These are phyloP conservation scores for Phialophora chinensis DNA, from an alignment of 2,329 filamentous ascomycete genomes.

Conservation along the genomic window DNA sequence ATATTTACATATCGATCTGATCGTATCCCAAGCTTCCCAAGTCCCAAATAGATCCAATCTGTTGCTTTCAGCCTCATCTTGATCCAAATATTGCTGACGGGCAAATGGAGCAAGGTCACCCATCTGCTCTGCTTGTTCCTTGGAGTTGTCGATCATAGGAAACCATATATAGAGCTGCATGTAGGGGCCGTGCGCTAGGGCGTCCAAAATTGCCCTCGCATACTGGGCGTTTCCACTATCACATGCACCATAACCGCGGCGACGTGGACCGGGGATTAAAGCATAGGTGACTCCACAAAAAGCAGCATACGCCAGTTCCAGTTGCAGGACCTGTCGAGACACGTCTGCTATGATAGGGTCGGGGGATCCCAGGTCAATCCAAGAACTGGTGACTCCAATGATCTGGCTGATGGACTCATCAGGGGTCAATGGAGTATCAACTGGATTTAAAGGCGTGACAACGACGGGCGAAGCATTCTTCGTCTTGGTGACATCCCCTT, in stretches of 20 bases:
- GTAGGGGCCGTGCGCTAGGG: slow-evolving; percentile 74
- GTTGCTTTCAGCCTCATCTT: slow-evolving; percentile 44
- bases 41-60: slow-evolving; percentile 74
- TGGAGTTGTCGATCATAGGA: slow-evolving; percentile 79
- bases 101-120: slow-evolving; percentile 53
- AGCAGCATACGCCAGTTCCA: slow-evolving; percentile 92
- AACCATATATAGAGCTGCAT: slow-evolving; percentile 81
- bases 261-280: slow-evolving; percentile 77
- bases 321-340: slow-evolving; percentile 85
- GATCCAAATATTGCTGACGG: slow-evolving; percentile 48
- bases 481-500: slow-evolving; percentile 49
- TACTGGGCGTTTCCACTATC: slow-evolving; percentile 70
- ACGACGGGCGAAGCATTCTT: slow-evolving; percentile 49
- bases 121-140: slow-evolving; percentile 56
- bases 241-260: slow-evolving; percentile 61
- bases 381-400: slow-evolving; percentile 80
- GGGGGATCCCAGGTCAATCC: slow-evolving; percentile 86
- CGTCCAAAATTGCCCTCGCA: slow-evolving; percentile 81
- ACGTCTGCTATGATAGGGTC: slow-evolving; percentile 84
- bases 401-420: slow-evolving; percentile 81
- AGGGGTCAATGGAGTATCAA: slow-evolving; percentile 70
- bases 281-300: slow-evolving; percentile 90
- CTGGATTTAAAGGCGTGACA: slow-evolving; percentile 50
- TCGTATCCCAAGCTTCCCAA: slow-evolving; percentile 94
- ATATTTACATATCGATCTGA: slow-evolving; percentile 86